phyloP scores from a whole-genome alignment of 352 stramenopile species.

The Pythium brachiatum region DNA sequence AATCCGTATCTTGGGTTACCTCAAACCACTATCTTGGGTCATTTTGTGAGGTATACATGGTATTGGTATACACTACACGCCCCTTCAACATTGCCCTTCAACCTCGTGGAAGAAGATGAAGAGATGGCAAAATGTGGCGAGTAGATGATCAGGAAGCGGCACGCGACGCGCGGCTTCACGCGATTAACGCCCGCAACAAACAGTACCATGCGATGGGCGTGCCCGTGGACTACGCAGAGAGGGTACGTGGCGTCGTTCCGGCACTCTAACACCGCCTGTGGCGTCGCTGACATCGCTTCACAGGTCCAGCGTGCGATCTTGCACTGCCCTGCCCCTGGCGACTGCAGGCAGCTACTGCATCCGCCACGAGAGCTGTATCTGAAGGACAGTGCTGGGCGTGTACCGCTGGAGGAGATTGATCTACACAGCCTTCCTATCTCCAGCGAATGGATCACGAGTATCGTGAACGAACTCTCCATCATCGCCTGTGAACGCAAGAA shows the following conservation, averaged over 20 bases:
- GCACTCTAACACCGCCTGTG: not conserved
- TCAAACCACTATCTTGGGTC: not conserved
- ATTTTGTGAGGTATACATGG: not conserved
- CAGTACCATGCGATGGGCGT: constrained; percentile 3
- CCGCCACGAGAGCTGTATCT: constrained; percentile 25
- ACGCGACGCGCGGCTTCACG: constrained; percentile 13
- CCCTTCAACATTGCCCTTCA: constrained; percentile 16
- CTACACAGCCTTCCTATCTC: constrained; percentile 11
- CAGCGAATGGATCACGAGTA: constrained; percentile 18
- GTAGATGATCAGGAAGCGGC: constrained; percentile 20
- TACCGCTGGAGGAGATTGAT: constrained; percentile 6
- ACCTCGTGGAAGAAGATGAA: not conserved
- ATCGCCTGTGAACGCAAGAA: not conserved
- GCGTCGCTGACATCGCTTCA: not conserved
- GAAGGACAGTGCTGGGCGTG: not conserved
- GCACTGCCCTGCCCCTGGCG: not conserved
- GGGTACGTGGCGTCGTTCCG: constrained; percentile 10
- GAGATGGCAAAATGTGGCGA: constrained; percentile 19
- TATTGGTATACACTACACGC: not conserved
- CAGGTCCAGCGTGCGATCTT: not conserved
- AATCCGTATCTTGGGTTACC: too few relatives aligned
- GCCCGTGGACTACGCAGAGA: constrained; percentile 23
- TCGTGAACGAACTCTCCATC: constrained; percentile 5
- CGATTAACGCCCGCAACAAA: constrained; percentile 16
- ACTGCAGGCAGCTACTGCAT: constrained; percentile 4